Conservation (phyloP, 176 grass and related monocot genomes). For the Aegilops longissima region DNA sequence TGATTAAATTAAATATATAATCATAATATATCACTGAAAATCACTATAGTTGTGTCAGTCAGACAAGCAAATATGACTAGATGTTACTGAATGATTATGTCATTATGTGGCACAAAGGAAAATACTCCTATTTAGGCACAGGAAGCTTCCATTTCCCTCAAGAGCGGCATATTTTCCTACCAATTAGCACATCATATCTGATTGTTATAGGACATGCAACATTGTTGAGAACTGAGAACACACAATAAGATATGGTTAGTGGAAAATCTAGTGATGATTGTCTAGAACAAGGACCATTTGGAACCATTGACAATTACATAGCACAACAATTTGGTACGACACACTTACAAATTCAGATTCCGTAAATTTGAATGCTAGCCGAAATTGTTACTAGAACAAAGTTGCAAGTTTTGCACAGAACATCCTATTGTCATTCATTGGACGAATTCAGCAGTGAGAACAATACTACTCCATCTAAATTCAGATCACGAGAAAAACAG, state of each 20-base stretch:
- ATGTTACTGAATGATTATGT: neutral
- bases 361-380: neutral
- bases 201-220: neutral
- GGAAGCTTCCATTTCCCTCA: neutral
- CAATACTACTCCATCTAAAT: neutral
- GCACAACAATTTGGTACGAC: neutral
- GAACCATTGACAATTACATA: neutral
- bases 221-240: neutral
- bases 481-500: neutral
- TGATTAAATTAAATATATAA: neutral
- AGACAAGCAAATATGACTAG: neutral
- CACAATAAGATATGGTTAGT: neutral
- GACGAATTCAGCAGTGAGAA: neutral
- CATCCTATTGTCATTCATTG: neutral
- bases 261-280: neutral
- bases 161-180: neutral
- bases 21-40: neutral
- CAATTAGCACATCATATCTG: neutral
- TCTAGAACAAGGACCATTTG: neutral
- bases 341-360: neutral
- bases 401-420: conserved; percentile 9
- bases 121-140: neutral
- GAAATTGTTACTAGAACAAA: neutral
- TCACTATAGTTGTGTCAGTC: neutral
- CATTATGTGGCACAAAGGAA: neutral